A percentile compares a stretch with the other conserved stretches of the same genome.
These are phyloP conservation scores for Trametes sanguinea DNA, from an alignment of 768 basidiomycete genomes.

Conservation along the genomic window DNA sequence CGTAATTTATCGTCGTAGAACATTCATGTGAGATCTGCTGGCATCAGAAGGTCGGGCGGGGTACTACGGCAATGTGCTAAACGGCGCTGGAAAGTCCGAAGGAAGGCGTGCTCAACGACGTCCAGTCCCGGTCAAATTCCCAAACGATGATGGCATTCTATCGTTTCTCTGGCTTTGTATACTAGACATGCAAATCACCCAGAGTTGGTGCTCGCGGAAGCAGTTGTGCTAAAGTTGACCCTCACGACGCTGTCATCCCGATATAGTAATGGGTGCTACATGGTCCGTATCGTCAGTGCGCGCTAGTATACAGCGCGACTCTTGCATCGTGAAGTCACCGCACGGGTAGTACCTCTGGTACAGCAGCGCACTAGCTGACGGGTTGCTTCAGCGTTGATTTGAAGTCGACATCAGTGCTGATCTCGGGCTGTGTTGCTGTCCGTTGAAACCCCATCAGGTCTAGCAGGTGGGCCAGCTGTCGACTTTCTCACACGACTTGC, in stretches of 20 bases:
- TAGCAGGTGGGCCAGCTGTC: conserved; percentile 9
- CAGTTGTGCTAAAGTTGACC: not conserved
- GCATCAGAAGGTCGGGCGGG: not conserved
- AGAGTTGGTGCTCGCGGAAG: not conserved
- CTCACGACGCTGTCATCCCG: not conserved
- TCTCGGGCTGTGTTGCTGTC: conserved; percentile 1
- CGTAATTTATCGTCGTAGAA: not conserved
- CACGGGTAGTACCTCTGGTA: too few relatives aligned
- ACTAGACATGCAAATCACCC: not conserved
- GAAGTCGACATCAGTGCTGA: not conserved
- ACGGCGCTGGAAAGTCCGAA: not conserved
- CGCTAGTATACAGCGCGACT: too few relatives aligned
- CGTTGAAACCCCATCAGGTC: not conserved
- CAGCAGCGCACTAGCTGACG: not conserved
- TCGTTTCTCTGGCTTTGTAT: too few relatives aligned
- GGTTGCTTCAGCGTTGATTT: not conserved
- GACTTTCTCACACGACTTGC: conserved; percentile 6
- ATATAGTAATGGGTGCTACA: not conserved
- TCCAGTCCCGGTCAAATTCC: too few relatives aligned
- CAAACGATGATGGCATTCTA: too few relatives aligned
- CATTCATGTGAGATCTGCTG: not conserved
- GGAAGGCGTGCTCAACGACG: too few relatives aligned
- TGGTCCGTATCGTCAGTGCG: not conserved
- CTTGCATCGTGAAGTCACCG: too few relatives aligned
- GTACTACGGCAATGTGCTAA: not conserved